Percentiles rank a stretch among this genome's conserved stretches.
phyloP scores from a whole-genome alignment of 352 stramenopile genomes.

The Phytophthora tentaculata region DNA sequence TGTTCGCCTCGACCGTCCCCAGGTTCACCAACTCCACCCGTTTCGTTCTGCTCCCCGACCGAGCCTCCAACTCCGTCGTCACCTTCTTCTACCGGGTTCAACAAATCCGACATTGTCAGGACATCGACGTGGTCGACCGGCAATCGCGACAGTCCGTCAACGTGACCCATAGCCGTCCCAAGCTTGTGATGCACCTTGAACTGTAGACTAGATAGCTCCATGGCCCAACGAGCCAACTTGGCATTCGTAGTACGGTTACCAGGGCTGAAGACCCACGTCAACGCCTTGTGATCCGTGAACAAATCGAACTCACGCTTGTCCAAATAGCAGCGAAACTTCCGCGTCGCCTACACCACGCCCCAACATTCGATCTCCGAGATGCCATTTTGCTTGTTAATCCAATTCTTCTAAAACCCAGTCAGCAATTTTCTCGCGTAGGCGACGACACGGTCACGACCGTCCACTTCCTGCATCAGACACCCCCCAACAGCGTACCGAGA shows the following conservation, averaged over 20 bases:
- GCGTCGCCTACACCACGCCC: neutral
- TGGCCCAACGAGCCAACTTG: neutral
- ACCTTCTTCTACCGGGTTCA: too few species aligned
- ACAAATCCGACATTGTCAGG: too few species aligned
- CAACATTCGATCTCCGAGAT: neutral
- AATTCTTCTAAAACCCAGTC: neutral
- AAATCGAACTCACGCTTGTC: neutral
- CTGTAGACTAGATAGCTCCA: neutral
- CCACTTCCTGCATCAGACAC: neutral
- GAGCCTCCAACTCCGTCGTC: too few species aligned
- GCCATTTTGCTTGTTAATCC: neutral
- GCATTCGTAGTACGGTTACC: neutral
- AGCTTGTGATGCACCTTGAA: conserved; percentile 16
- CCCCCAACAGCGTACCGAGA: neutral
- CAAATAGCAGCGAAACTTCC: neutral
- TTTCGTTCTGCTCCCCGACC: too few species aligned
- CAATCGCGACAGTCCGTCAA: too few species aligned
- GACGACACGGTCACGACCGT: neutral
- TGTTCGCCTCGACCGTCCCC: too few species aligned
- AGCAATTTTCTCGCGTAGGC: neutral
- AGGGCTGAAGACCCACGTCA: neutral
- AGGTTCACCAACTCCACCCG: too few species aligned
- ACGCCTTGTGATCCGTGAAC: neutral
- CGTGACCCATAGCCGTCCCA: conserved; percentile 2
- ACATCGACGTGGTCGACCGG: too few species aligned